Conservation (phyloP, 2,329 filamentous ascomycete species). For the Juglanconis oblonga region DNA sequence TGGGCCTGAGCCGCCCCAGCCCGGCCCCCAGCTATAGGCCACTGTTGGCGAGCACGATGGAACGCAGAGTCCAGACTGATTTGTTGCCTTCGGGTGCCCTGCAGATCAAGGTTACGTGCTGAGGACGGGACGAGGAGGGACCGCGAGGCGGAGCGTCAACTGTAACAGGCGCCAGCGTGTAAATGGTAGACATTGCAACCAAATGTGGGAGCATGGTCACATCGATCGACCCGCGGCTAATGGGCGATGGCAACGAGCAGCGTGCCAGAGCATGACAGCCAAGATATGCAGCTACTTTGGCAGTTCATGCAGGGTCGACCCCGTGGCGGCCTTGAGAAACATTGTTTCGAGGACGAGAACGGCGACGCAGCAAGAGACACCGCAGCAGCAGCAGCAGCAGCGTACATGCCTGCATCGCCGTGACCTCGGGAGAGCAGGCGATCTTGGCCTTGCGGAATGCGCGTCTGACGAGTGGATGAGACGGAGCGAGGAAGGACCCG, state of each 20-base stretch:
- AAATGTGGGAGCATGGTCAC: background rate
- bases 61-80: background rate
- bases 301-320: background rate
- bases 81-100: background rate
- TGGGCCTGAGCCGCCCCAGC: background rate
- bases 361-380: background rate
- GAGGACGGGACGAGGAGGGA: background rate
- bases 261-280: background rate
- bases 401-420: background rate
- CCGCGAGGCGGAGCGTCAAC: conserved; percentile 3
- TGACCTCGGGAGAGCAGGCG: too few species aligned
- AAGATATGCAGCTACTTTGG: background rate
- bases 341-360: conserved; percentile 9
- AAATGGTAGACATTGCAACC: background rate
- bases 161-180: conserved; percentile 7
- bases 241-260: background rate
- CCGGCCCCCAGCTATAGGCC: background rate
- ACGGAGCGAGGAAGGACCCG: background rate
- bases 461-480: background rate
- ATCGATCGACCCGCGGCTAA: conserved; percentile 10
- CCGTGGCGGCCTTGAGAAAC: conserved; percentile 15
- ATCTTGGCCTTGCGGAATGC: background rate
- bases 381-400: background rate
- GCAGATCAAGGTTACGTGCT: background rate
- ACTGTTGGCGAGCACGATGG: background rate